Evolutionary conservation across 2,329 filamentous ascomycete genomes (phyloP).

Genomic region (Lecanicillium sp.): DNA sequence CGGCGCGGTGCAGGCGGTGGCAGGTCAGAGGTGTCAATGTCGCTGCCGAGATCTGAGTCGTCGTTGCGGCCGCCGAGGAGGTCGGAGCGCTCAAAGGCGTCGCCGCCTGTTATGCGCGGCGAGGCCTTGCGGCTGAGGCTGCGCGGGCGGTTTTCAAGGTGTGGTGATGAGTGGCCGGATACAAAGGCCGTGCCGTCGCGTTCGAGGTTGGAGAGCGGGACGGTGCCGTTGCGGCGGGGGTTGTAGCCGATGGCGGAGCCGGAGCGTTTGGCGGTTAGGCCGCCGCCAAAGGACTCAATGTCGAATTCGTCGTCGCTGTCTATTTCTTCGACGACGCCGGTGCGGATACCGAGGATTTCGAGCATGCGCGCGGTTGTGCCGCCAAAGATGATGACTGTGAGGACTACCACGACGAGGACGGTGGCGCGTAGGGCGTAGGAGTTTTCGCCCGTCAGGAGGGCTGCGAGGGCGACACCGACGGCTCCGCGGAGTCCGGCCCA

Average conservation of each 20-base stretch:
- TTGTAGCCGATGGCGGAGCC: constrained; percentile 59
- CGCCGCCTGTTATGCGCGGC: constrained; percentile 19
- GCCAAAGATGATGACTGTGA: constrained; percentile 98
- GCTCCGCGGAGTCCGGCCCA: constrained; percentile 95
- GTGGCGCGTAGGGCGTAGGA: constrained; percentile 80
- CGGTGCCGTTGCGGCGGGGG: constrained; percentile 57
- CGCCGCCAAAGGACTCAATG: constrained; percentile 68
- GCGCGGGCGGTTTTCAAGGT: constrained; percentile 30
- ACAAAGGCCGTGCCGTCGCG: constrained; percentile 35
- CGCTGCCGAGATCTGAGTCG: constrained; percentile 53
- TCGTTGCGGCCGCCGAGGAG: constrained; percentile 43
- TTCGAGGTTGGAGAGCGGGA: constrained; percentile 47
- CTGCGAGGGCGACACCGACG: constrained; percentile 89
- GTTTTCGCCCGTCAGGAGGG: constrained; percentile 75
- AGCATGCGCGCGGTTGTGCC: constrained; percentile 96
- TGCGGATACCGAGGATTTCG: constrained; percentile 93
- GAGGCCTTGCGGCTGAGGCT: constrained; percentile 48
- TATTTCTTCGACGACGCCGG: constrained; percentile 91
- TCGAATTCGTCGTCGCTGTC: constrained; percentile 99
- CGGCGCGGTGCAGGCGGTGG: constrained; percentile 47
- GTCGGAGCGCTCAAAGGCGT: constrained; percentile 48
- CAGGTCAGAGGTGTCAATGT: constrained; percentile 59
- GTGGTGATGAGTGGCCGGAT: constrained; percentile 44
- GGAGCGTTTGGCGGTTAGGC: constrained; percentile 73
- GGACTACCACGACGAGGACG: constrained; percentile 91